These are phyloP conservation scores for Pelargonium cotyledonis DNA, from an alignment of 441 rosid species.

Conservation along the genomic window DNA sequence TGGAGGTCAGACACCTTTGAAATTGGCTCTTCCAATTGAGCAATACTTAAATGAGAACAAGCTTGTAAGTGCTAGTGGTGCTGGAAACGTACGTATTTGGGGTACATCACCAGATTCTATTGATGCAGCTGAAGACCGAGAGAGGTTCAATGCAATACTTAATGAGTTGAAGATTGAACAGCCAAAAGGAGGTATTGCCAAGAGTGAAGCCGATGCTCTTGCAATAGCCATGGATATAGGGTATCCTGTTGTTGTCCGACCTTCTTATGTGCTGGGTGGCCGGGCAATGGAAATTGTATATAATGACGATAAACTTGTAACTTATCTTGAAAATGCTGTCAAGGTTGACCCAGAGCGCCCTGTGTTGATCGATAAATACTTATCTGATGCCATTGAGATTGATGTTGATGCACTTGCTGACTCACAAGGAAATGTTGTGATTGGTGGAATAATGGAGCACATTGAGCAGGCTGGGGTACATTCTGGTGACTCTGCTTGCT, in stretches of 20 bases:
- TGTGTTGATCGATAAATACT: slow-evolving; percentile 78
- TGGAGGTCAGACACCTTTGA: slow-evolving; percentile 97
- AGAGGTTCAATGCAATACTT: slow-evolving; percentile 78
- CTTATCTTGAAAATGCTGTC: slow-evolving; percentile 85
- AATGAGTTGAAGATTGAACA: slow-evolving; percentile 71
- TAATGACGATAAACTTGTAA: slow-evolving; percentile 63
- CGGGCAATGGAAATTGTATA: slow-evolving; percentile 95
- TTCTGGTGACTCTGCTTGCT: slow-evolving; percentile 60
- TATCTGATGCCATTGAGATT: slow-evolving; percentile 79
- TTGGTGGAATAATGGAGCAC: slow-evolving; percentile 47
- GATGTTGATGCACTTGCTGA: slow-evolving; percentile 92
- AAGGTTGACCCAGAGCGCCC: slow-evolving; percentile 91
- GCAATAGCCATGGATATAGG: slow-evolving; percentile 73
- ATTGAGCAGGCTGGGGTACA: slow-evolving; percentile 5
- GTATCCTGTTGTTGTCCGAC: slow-evolving; percentile 91
- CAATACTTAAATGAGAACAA: slow-evolving; percentile 63
- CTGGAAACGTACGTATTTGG: slow-evolving; percentile 77
- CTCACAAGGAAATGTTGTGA: slow-evolving; percentile 61
- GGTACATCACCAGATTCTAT: slow-evolving; percentile 96
- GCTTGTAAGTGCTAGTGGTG: slow-evolving; percentile 59
- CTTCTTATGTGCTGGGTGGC: slow-evolving; percentile 94
- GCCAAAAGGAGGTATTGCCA: slow-evolving; percentile 96
- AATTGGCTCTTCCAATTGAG: slow-evolving; percentile 81
- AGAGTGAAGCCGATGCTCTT: slow-evolving; percentile 80
- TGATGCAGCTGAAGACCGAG: slow-evolving; percentile 93